Percentiles rank a stretch among this genome's conserved stretches.
These are phyloP conservation scores for Daldinia loculata DNA, from an alignment of 495 filamentous ascomycete species.

Conservation along the genomic window DNA sequence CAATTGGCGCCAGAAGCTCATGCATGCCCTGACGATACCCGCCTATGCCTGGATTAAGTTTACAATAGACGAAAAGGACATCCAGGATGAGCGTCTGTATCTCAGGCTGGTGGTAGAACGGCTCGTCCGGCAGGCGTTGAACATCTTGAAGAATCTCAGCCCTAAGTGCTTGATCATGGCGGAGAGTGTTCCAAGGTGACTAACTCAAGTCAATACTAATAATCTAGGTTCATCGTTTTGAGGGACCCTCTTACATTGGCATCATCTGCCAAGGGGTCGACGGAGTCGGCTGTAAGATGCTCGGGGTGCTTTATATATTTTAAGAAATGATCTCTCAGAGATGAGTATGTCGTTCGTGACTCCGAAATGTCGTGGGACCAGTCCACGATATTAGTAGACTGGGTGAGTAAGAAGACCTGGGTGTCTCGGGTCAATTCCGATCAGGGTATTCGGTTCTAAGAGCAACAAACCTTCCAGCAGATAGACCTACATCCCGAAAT, in stretches of 20 bases:
- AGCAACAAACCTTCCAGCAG: slow-evolving; percentile 83
- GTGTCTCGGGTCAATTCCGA: slow-evolving; percentile 15
- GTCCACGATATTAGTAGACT: slow-evolving; percentile 67
- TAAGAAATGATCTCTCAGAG: slow-evolving; percentile 76
- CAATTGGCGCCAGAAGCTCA: slow-evolving; percentile 87
- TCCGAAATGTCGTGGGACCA: slow-evolving; percentile 75
- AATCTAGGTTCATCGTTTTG: background rate
- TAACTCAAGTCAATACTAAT: slow-evolving; percentile 47
- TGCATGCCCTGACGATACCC: slow-evolving; percentile 97
- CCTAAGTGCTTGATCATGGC: slow-evolving; percentile 82
- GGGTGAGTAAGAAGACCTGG: slow-evolving; percentile 84
- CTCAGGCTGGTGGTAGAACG: slow-evolving; percentile 81
- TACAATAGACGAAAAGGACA: slow-evolving; percentile 92
- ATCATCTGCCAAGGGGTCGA: slow-evolving; percentile 89
- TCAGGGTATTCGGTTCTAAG: slow-evolving; percentile 2
- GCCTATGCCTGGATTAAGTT: slow-evolving; percentile 85
- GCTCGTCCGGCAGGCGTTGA: slow-evolving; percentile 88
- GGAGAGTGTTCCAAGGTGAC: slow-evolving; percentile 90
- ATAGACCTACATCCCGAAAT: slow-evolving; percentile 80
- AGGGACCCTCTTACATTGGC: slow-evolving; percentile 67
- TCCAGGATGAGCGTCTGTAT: slow-evolving; percentile 87
- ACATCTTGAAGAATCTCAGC: slow-evolving; percentile 97
- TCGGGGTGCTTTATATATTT: slow-evolving; percentile 83
- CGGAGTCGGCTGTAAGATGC: slow-evolving; percentile 69
- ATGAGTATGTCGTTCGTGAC: slow-evolving; percentile 75